Evolutionary conservation across 352 stramenopile genomes (phyloP).

Genomic region (Pythium aristosporum): DNA sequence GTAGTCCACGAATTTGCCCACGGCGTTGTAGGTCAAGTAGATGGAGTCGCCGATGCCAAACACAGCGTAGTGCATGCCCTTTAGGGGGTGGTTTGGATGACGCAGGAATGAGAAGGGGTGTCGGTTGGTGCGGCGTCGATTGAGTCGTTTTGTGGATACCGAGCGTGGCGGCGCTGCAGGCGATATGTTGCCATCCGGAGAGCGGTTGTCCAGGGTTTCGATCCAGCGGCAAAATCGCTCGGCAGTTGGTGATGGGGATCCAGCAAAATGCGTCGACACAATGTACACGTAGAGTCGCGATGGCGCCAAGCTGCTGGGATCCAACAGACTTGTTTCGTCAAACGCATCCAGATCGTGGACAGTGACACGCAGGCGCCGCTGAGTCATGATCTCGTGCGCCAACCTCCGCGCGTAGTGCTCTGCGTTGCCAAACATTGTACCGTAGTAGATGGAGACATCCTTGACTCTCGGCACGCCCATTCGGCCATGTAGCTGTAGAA

Average conservation of each 20-base stretch:
- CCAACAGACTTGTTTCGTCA: slow-evolving; percentile 24
- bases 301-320: slow-evolving; percentile 25
- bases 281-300: slow-evolving; percentile 83
- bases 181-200: too few relatives aligned
- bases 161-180: too few relatives aligned
- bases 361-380: slow-evolving; percentile 54
- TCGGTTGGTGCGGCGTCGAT: too few relatives aligned
- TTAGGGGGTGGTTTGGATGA: too few relatives aligned
- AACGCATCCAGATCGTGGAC: slow-evolving; percentile 91
- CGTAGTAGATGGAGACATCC: slow-evolving; percentile 90
- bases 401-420: slow-evolving; percentile 89
- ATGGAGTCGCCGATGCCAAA: slow-evolving; percentile 96
- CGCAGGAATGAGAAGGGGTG: background rate
- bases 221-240: slow-evolving; percentile 87
- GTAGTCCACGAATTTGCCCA: slow-evolving; percentile 89
- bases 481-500: background rate
- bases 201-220: background rate
- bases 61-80: slow-evolving; percentile 89
- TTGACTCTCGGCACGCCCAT: slow-evolving; percentile 21
- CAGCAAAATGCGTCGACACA: slow-evolving; percentile 94
- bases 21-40: slow-evolving; percentile 43
- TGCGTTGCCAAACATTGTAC: slow-evolving; percentile 92
- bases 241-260: slow-evolving; percentile 93
- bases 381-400: slow-evolving; percentile 53
- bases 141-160: too few relatives aligned